A percentile compares a stretch with the other conserved stretches of the same genome.
phyloP scores from a whole-genome alignment of 1,284 basidiomycete genomes.

The Nidula niveotomentosa region DNA sequence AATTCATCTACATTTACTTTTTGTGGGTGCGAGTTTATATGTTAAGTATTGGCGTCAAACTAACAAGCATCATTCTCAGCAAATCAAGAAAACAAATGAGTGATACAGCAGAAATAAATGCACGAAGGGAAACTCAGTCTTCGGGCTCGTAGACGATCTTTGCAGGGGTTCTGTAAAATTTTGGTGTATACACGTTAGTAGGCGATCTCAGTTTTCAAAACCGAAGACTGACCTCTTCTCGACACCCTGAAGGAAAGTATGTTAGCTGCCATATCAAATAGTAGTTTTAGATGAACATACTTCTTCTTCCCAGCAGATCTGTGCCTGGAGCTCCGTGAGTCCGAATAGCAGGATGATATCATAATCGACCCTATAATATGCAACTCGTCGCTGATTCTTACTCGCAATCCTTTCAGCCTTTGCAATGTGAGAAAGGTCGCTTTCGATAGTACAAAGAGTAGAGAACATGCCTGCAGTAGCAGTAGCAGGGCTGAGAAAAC shows the following conservation, averaged over 20 bases:
- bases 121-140: background rate
- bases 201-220: background rate
- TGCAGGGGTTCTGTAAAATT: slow-evolving; percentile 28
- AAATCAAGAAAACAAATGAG: too few species aligned
- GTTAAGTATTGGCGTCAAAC: too few species aligned
- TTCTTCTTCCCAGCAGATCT: slow-evolving; percentile 42
- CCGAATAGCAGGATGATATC: slow-evolving; percentile 43
- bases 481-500: slow-evolving; percentile 34
- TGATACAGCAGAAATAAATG: too few species aligned
- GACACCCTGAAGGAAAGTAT: slow-evolving; percentile 15
- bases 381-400: slow-evolving; percentile 2
- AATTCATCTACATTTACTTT: too few species aligned
- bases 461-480: slow-evolving; percentile 35
- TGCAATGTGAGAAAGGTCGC: too few species aligned
- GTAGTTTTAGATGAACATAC: slow-evolving; percentile 17
- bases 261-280: too few species aligned
- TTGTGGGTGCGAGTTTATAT: too few species aligned
- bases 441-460: slow-evolving; percentile 16
- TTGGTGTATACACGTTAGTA: background rate
- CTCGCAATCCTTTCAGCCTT: background rate
- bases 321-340: slow-evolving; percentile 43
- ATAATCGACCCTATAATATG: slow-evolving; percentile 32
- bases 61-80: too few species aligned
- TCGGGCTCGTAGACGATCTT: slow-evolving; percentile 31
- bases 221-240: slow-evolving; percentile 13